Evolutionary conservation across 2,329 filamentous ascomycete species (phyloP).

Genomic region (Pseudocercospora crystallina): DNA sequence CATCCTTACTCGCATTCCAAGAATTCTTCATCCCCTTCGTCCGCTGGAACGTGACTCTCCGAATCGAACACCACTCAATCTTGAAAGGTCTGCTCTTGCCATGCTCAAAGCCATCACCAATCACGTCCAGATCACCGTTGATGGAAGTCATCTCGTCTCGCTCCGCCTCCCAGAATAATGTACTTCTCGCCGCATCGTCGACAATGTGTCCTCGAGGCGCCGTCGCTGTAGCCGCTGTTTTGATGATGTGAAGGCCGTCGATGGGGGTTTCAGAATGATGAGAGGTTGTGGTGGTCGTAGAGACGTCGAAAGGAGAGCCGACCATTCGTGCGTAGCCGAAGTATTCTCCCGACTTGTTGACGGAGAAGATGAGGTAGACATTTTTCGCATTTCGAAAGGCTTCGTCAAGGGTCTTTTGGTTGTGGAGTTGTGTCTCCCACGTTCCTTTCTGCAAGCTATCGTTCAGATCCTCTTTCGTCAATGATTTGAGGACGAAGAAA

Average conservation of each 20-base stretch:
- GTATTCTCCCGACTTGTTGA: constrained; percentile 95
- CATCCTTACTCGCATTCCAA: constrained; percentile 91
- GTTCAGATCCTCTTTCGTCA: constrained; percentile 87
- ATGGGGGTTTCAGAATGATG: constrained; percentile 23
- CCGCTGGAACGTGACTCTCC: constrained; percentile 79
- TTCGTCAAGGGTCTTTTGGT: constrained; percentile 74
- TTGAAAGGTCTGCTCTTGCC: constrained; percentile 87
- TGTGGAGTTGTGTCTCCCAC: constrained; percentile 93
- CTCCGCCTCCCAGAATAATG: constrained; percentile 95
- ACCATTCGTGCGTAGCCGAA: constrained; percentile 92
- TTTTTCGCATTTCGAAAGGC: constrained; percentile 79
- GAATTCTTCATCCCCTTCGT: constrained; percentile 84
- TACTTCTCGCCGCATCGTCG: constrained; percentile 84
- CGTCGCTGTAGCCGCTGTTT: constrained; percentile 72
- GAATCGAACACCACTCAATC: constrained; percentile 84
- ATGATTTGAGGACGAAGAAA: constrained; percentile 89
- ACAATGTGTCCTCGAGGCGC: constrained; percentile 83
- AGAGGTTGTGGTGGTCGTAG: constrained; percentile 37
- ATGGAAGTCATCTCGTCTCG: constrained; percentile 36
- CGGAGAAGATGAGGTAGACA: constrained; percentile 91
- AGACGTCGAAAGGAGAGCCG: constrained; percentile 71
- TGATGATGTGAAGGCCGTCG: constrained; percentile 64
- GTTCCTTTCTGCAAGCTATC: constrained; percentile 78
- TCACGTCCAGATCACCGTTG: constrained; percentile 1
- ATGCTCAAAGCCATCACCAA: constrained; percentile 42